These are phyloP conservation scores for Saccharomycopsis hybrid DNA, from an alignment of 1,139 yeast species.

Conservation along the genomic window DNA sequence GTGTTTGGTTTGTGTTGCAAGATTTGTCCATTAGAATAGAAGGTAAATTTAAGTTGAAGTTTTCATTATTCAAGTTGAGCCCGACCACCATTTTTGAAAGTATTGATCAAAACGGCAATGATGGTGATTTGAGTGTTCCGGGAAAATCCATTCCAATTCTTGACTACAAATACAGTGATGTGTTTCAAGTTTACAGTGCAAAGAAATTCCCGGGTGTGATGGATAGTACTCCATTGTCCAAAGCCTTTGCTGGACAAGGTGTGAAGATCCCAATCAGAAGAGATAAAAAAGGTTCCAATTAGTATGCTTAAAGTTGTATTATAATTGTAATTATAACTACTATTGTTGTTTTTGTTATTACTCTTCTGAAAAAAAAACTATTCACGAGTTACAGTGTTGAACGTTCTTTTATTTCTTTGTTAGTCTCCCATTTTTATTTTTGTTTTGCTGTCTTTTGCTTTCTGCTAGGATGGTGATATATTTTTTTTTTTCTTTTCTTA, in stretches of 20 bases:
- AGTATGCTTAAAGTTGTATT: too few species aligned
- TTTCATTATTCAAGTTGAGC: slow-evolving; percentile 31
- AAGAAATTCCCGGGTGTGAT: slow-evolving; percentile 41
- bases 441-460: too few species aligned
- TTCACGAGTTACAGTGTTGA: too few species aligned
- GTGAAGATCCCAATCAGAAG: slow-evolving; percentile 37
- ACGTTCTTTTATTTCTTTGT: too few species aligned
- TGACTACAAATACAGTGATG: slow-evolving; percentile 30
- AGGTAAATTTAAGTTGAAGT: slow-evolving; percentile 36
- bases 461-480: too few species aligned
- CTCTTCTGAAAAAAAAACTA: too few species aligned
- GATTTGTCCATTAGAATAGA: slow-evolving; percentile 39
- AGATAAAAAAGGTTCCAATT: slow-evolving; percentile 22
- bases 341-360: too few species aligned
- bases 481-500: too few species aligned
- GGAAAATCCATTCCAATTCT: slow-evolving; percentile 28
- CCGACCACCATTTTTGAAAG: slow-evolving; percentile 20
- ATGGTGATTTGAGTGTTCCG: slow-evolving; percentile 18
- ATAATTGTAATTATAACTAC: too few species aligned
- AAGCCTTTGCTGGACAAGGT: slow-evolving; percentile 39
- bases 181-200: slow-evolving; percentile 36
- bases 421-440: too few species aligned
- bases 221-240: slow-evolving; percentile 35
- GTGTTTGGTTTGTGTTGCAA: slow-evolving; percentile 39
- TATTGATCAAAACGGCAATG: slow-evolving; percentile 9